Base-by-base conservation (phyloP, 331 rosid species). In the Pyrus hybrid region DNA sequence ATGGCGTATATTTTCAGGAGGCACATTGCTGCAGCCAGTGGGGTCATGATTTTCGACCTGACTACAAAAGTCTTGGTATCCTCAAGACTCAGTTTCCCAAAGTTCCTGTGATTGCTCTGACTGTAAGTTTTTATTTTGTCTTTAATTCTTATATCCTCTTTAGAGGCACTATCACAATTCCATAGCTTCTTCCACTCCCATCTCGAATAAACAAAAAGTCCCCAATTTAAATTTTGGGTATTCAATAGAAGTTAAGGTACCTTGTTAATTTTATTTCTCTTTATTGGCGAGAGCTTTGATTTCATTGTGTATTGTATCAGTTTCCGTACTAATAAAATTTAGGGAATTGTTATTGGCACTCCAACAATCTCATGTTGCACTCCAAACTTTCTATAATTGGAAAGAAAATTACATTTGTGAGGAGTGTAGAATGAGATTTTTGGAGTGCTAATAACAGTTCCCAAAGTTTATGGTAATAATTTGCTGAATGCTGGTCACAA, bases 21-120 rank as follows among this genome's bases (percentile, higher is more conserved):
- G 98, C 98, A 49, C 98, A 93, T 81, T 93, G 97, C 85, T 93
- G 98, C 80, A 93, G 97, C 84, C 98, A 93, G 84, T 93, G 98
- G 98, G 98, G 98, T 77, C 98, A 93, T 76, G 98, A 93, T 81
- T 93, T 93, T 84, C 90, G 97, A 83, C 97, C 97, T 30, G 98
- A 93, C 82, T 93, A 93, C 86, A 93, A 93, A 81, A 93, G 87
- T 85, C 98, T 93, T 28, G 93, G 96, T 60, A 93, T 93, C 85
- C 94, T 93, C 76, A 93, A 91, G 91, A 90, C 92, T 86, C 98
- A 93, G 85, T 93, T 91, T 83, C 97, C 97, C 67, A 87, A 73
- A 70, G 92, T 90, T 74, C 97, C 98, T 25, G 58, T 93, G 81
- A 87, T 93, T 86, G 97, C 97, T 78, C 86, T 93, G 83, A 91